A percentile compares a stretch with the other conserved stretches of the same genome.
Evolutionary conservation across 176 grass and related monocot species (phyloP).

Genomic region (Puccinellia tenuiflora): DNA sequence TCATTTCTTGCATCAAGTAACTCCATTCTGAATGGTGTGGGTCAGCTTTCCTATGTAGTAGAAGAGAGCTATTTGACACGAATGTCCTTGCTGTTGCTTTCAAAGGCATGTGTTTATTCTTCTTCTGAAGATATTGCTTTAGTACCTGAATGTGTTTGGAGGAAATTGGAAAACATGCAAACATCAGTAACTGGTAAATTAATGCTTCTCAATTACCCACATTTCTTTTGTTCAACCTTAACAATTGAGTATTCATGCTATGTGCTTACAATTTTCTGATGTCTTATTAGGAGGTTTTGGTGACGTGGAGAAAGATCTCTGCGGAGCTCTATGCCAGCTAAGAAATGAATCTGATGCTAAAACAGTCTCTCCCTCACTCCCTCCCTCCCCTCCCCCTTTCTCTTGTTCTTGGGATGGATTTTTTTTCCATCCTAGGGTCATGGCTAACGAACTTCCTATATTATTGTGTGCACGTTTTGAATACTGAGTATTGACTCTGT

Average conservation of each 20-base stretch:
- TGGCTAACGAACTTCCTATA: neutral
- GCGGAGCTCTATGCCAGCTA: conserved; percentile 60
- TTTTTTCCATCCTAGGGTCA: neutral
- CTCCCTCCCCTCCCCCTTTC: neutral
- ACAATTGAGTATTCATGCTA: neutral
- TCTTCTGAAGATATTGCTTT: conserved; percentile 77
- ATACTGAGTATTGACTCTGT: conserved; percentile 11
- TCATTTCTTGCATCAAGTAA: conserved; percentile 70
- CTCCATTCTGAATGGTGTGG: conserved; percentile 42
- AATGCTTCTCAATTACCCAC: conserved; percentile 2
- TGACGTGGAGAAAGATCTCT: conserved; percentile 86
- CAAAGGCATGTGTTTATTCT: conserved; percentile 86
- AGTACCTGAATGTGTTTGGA: conserved; percentile 92
- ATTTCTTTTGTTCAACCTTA: neutral
- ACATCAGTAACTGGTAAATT: conserved; percentile 53
- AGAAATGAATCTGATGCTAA: conserved; percentile 75
- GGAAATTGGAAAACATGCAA: conserved; percentile 75
- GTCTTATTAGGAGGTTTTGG: conserved; percentile 48
- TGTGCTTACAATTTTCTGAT: conserved; percentile 3
- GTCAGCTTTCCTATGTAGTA: conserved; percentile 51
- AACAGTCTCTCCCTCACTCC: conserved; percentile 30
- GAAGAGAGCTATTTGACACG: conserved; percentile 71
- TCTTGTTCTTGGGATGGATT: neutral
- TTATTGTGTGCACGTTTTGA: conserved; percentile 8
- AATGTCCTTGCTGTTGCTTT: conserved; percentile 78